These are phyloP conservation scores for Trametes gibbosa DNA, from an alignment of 768 basidiomycete genomes.

Conservation along the genomic window DNA sequence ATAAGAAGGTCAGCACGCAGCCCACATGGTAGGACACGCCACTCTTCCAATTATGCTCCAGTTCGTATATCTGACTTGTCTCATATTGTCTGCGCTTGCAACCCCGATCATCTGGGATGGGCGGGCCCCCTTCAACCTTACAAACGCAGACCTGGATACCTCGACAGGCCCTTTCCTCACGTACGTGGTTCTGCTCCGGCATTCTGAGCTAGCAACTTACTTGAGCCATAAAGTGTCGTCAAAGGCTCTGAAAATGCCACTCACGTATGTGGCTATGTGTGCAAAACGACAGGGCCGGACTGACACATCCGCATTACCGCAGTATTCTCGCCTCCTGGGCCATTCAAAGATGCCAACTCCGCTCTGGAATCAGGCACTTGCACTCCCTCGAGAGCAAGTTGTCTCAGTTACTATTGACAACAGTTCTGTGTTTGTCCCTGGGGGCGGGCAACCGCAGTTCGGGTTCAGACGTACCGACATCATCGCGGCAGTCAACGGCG, in stretches of 20 bases:
- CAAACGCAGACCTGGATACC: constrained; percentile 41
- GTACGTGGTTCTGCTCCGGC: constrained; percentile 34
- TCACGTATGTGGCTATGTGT: constrained; percentile 36
- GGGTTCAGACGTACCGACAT: constrained; percentile 62
- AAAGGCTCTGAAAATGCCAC: constrained; percentile 52
- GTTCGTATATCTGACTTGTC: background rate
- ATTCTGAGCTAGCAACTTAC: background rate
- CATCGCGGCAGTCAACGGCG: constrained; percentile 46
- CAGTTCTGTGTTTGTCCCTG: constrained; percentile 54
- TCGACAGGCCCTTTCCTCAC: constrained; percentile 53
- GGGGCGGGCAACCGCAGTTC: constrained; percentile 44
- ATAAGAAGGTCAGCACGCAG: background rate
- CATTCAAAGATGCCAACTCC: constrained; percentile 42
- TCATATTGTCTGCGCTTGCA: constrained; percentile 17
- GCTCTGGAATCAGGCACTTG: constrained; percentile 40
- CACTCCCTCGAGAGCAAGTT: constrained; percentile 43
- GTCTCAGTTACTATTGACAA: constrained; percentile 56
- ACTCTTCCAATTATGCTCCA: background rate
- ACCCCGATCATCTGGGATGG: constrained; percentile 50
- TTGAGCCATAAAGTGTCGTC: constrained; percentile 42
- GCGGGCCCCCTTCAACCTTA: constrained; percentile 46
- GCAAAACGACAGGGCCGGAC: too few relatives aligned
- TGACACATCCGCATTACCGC: background rate
- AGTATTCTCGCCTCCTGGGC: constrained; percentile 48
- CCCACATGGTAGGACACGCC: background rate